Evolutionary conservation across 345 rosid species (phyloP).

Genomic region (Corymbia maculata): DNA sequence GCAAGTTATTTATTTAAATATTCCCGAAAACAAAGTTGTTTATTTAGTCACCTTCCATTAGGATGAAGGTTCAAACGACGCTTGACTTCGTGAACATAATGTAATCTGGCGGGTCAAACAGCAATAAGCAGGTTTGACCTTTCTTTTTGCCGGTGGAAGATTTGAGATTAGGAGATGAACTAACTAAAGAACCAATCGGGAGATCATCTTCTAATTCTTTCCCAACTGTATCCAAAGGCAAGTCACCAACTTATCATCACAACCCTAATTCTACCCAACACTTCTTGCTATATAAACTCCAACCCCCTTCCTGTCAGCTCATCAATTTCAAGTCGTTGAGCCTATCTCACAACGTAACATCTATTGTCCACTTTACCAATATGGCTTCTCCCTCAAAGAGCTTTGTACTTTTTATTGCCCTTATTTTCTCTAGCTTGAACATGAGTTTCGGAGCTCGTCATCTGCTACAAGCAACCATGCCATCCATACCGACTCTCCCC

Average conservation of each 20-base stretch:
- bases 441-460: constrained; percentile 6
- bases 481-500: neutral
- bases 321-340: neutral
- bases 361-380: neutral
- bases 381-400: neutral
- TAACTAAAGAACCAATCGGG: neutral
- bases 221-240: neutral
- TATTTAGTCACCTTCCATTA: neutral
- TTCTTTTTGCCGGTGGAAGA: neutral
- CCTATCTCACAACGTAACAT: neutral
- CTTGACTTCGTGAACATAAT: neutral
- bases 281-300: neutral
- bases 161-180: neutral
- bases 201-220: neutral
- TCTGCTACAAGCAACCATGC: neutral
- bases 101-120: neutral
- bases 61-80: neutral
- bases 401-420: neutral
- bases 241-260: neutral
- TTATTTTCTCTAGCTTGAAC: neutral
- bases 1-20: neutral
- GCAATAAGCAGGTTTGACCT: neutral
- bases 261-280: neutral
- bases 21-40: neutral
- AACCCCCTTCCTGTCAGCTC: neutral